Conservation (phyloP, 495 filamentous ascomycete species). For the Trichoderma parareesei region DNA sequence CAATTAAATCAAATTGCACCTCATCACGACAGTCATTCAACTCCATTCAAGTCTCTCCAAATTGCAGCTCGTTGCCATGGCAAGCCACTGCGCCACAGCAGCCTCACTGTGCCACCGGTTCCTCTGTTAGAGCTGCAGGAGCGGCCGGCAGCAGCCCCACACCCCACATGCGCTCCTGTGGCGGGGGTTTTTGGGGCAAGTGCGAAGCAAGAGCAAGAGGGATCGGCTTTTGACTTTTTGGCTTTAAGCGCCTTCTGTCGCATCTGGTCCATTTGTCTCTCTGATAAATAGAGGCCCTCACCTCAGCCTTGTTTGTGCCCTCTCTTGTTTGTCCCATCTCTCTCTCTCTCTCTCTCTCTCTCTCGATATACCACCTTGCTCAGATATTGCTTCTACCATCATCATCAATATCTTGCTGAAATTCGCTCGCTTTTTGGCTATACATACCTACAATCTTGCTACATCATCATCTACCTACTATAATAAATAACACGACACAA, state of each 20-base stretch:
- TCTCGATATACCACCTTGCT: background rate
- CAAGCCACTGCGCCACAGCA: background rate
- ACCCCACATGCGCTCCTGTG: constrained; percentile 2
- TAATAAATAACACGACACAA: constrained; percentile 11
- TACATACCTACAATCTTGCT: background rate
- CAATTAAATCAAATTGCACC: no score
- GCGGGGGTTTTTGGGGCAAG: background rate
- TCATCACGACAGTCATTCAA: no score
- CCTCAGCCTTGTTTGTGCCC: background rate
- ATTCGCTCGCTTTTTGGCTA: background rate
- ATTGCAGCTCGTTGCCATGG: no score
- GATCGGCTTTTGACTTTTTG: no score
- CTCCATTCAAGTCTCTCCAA: no score
- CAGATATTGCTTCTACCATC: background rate
- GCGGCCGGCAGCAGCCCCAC: background rate
- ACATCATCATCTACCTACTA: background rate
- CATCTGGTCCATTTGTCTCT: background rate
- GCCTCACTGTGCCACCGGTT: background rate
- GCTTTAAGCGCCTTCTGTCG: constrained; percentile 5
- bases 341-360: background rate
- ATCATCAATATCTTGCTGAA: no score
- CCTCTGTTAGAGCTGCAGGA: background rate
- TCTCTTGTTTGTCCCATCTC: background rate
- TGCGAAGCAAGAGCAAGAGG: no score
- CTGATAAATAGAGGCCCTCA: no score